A percentile compares a stretch with the other conserved stretches of the same genome.
phyloP scores from a whole-genome alignment of 2,329 filamentous ascomycete genomes.

The Neurospora sp. region DNA sequence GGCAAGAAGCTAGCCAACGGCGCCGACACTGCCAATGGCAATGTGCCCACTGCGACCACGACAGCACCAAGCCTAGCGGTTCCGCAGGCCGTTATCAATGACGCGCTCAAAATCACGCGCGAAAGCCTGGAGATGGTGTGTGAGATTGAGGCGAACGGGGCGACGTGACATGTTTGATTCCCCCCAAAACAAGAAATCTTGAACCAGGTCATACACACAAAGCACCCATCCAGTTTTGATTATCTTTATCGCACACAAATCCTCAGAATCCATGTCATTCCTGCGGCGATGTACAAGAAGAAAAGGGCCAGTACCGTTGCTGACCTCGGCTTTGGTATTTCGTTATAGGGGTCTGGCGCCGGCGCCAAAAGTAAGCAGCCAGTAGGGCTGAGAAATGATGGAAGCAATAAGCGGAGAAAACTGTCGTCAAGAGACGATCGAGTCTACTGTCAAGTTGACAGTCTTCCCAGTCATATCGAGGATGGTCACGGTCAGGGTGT shows the following conservation, averaged over 20 bases:
- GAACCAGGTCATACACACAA: neutral
- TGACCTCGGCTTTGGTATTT: neutral
- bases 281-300: neutral
- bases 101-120: constrained; percentile 49
- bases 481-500: neutral
- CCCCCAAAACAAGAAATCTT: neutral
- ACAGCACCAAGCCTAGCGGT: constrained; percentile 36
- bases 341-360: neutral
- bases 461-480: neutral
- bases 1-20: constrained; percentile 22
- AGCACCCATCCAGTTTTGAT: neutral
- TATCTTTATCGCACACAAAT: neutral
- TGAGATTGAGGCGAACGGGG: constrained; percentile 25
- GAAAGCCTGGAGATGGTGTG: constrained; percentile 46
- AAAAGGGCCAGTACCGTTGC: neutral
- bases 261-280: neutral
- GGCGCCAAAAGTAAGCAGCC: neutral
- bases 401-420: neutral
- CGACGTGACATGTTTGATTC: constrained; percentile 6
- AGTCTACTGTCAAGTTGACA: neutral
- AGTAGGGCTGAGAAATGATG: neutral
- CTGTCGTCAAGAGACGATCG: neutral
- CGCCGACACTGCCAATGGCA: constrained; percentile 12
- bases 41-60: constrained; percentile 13
- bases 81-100: constrained; percentile 48